Evolutionary conservation across 345 rosid genomes (phyloP).

Genomic region (Linum tenue): DNA sequence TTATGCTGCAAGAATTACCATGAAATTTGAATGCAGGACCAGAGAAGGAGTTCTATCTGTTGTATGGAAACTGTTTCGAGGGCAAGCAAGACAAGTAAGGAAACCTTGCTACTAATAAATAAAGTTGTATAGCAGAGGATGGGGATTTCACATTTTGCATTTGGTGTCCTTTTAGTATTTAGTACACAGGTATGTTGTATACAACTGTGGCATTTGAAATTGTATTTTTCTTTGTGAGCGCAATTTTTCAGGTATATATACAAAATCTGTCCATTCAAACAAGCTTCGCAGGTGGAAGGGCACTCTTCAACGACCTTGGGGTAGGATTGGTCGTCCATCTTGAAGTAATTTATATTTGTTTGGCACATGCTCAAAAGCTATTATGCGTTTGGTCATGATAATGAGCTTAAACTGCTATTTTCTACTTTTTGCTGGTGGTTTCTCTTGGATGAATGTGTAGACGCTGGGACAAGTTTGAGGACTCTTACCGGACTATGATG

Average conservation of each 20-base stretch:
- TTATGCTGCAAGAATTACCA: slow-evolving; percentile 10
- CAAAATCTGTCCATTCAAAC: slow-evolving; percentile 83
- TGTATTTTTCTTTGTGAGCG: slow-evolving; percentile 8
- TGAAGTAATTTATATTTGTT: not conserved
- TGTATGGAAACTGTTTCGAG: slow-evolving; percentile 73
- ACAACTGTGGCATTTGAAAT: slow-evolving; percentile 3
- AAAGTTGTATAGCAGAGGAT: not conserved
- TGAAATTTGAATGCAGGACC: slow-evolving; percentile 43
- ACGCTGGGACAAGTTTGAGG: slow-evolving; percentile 79
- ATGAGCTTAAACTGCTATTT: not conserved
- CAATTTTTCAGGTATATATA: slow-evolving; percentile 63
- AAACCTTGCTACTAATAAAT: slow-evolving; percentile 3
- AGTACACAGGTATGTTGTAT: not conserved
- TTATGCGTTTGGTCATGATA: not conserved
- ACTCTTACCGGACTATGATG: slow-evolving; percentile 49
- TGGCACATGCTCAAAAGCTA: not conserved
- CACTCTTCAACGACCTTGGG: slow-evolving; percentile 60
- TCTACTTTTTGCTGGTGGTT: not conserved
- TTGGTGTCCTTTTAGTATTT: not conserved
- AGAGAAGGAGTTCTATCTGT: slow-evolving; percentile 85
- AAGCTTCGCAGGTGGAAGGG: slow-evolving; percentile 81
- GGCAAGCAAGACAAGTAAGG: slow-evolving; percentile 79
- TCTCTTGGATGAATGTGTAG: slow-evolving; percentile 27
- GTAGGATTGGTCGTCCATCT: slow-evolving; percentile 33
- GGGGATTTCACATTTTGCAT: not conserved